Percentiles rank a stretch among this genome's conserved stretches.
Conservation (phyloP, 345 rosid species). For the Syzygium oleosum region DNA sequence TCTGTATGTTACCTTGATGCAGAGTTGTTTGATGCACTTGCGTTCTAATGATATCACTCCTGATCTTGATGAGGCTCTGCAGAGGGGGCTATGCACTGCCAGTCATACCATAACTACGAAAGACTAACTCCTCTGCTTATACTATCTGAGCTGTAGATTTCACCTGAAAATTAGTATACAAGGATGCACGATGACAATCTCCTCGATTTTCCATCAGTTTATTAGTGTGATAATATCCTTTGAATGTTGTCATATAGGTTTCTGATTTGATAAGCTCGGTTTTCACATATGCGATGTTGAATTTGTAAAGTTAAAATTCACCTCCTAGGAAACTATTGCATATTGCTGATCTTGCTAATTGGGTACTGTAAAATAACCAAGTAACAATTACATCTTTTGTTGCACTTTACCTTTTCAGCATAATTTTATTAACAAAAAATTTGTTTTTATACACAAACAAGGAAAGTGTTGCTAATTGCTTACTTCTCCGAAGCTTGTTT, state of each 20-base stretch:
- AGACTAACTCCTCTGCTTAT: no score
- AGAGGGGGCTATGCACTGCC: no score
- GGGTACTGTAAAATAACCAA: background rate
- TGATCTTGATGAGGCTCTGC: no score
- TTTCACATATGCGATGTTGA: fast-evolving
- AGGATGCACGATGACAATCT: background rate
- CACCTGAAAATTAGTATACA: no score
- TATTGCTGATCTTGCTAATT: background rate
- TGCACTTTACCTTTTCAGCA: background rate
- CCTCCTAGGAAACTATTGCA: fast-evolving
- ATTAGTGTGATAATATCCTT: no score
- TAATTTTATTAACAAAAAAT: background rate
- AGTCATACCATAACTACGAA: no score
- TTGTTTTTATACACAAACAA: no score
- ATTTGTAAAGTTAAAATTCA: background rate
- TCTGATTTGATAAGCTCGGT: no score
- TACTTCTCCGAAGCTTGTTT: no score
- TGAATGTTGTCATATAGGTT: no score
- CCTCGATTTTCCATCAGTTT: background rate
- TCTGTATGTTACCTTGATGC: background rate
- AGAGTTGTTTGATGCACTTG: background rate
- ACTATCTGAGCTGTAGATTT: no score
- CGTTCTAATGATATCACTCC: background rate
- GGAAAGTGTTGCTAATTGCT: no score
- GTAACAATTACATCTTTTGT: background rate